Evolutionary conservation across 1,284 basidiomycete genomes (phyloP), one percentile per base, ranked within the genome.

Genomic region (Ceratobasidium sp.): DNA sequence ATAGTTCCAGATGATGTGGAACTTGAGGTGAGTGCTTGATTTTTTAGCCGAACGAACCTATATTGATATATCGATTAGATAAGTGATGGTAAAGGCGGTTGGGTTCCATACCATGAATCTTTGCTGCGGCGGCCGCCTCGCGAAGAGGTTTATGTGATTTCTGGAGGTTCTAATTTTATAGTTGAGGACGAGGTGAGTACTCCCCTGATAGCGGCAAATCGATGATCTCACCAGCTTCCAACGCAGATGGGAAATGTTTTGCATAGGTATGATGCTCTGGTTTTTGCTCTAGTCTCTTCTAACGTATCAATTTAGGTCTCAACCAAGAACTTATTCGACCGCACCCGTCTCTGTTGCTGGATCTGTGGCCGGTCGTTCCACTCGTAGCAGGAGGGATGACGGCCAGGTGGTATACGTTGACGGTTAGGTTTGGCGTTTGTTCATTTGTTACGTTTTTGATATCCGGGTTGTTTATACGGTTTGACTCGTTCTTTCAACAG

Each of bases 1-100:
- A 76, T 76, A 46, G 73, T 76, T n/a, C 73, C 73, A 23, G 73
- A 76, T 44, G 73, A 76, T 33, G 73, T 76, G 38, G 73, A 76
- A 20, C 73, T 76, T 15, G 73, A 76, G 46, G 73, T 76, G 33
- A 10, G 38, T 42, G 3, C 40, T 76, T 42, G 6, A 23, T 15
- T 65, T 3, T 40, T 26, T 48, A 17, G n/a, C 26, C n/a, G 33
- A 26, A 6, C 26, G 20, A 40, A 17, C 42, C 42, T 1, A 7
- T 48, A 17, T 44, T 73, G n/a, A 73, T 40, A 9, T 1, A 20
- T 10, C 20, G 57, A 5, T 46, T 40, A 76, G 73, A 76, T 76
- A 54, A 76, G 73, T 17, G 73, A 76, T 33, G 73, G 73, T 46
- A 76, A 76, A 57, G 73, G 73, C 28, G 73, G 73, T 17, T 76